These are phyloP conservation scores for Fusarium cyanostomum DNA, from an alignment of 2,329 filamentous ascomycete genomes.

Conservation along the genomic window DNA sequence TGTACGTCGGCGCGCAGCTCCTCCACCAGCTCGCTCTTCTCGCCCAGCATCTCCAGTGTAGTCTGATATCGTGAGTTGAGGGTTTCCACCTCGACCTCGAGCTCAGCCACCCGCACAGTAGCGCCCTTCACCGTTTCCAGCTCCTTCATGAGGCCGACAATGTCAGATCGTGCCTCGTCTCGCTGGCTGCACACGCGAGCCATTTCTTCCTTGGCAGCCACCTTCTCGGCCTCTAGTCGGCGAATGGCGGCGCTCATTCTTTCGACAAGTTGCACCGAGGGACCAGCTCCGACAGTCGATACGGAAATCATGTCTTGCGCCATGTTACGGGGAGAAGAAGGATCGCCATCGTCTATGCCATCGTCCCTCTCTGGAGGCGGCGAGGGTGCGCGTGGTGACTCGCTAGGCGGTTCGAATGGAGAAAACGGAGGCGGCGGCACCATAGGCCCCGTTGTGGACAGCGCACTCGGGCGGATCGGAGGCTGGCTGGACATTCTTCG, in stretches of 20 bases:
- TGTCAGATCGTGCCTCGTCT: slow-evolving; percentile 90
- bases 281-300: slow-evolving; percentile 89
- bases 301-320: slow-evolving; percentile 88
- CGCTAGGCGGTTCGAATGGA: slow-evolving; percentile 54
- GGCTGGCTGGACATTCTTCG: slow-evolving; percentile 64
- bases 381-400: slow-evolving; percentile 50
- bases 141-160: slow-evolving; percentile 90
- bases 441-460: slow-evolving; percentile 51
- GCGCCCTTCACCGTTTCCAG: slow-evolving; percentile 74
- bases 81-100: slow-evolving; percentile 74
- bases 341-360: slow-evolving; percentile 56
- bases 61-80: slow-evolving; percentile 86
- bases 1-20: slow-evolving; percentile 88
- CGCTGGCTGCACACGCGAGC: slow-evolving; percentile 81
- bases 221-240: slow-evolving; percentile 89
- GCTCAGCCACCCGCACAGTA: slow-evolving; percentile 65
- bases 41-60: slow-evolving; percentile 91
- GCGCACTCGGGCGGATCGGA: slow-evolving; percentile 52
- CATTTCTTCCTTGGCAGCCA: slow-evolving; percentile 87
- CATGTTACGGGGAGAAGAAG: slow-evolving; percentile 72
- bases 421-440: slow-evolving; percentile 55
- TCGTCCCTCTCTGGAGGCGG: slow-evolving; percentile 61
- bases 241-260: slow-evolving; percentile 94
- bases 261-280: slow-evolving; percentile 94
- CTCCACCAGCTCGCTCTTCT: slow-evolving; percentile 95